Base-by-base conservation (phyloP, 441 rosid species). In the Adansonia grandidieri region DNA sequence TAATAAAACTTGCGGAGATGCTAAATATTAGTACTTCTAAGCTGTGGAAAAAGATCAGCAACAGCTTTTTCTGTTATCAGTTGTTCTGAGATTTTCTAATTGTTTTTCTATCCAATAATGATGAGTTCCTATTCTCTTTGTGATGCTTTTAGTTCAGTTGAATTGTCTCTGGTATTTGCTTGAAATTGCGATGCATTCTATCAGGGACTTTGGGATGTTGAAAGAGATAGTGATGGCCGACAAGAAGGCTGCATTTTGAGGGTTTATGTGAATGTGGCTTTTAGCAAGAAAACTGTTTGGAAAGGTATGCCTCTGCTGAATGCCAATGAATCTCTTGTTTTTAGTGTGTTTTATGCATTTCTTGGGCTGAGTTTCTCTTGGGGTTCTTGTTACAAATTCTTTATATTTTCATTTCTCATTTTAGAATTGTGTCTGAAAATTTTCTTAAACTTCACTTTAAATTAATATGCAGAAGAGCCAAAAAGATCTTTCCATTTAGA, bases 181-280 rank as follows among this genome's bases (percentile, higher is more conserved):
- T 19, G 69, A 40, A 40, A 15, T 40, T 64, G 10, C 70, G 3
- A 11, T 65, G 70, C n/a, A 65, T 65, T 40, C 8, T 77, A 40
- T 68, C 71, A 96, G 99, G 99, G 88, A 50, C 88, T 89, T 47
- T 96, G 98, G 99, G 93, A 94, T 64, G 85, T 93, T 73, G 84
- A 83, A 75, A 87, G 87, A 86, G 91, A 86, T 79, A 81, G 78
- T 60, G 84, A 87, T 78, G 89, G 79, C 77, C 76, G 91, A 19
- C 84, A 85, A 82, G 94, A 91, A 80, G 86, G 96, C 80, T 94
- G 92, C 84, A 79, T 87, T 81, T 75, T 93, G 91, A 85, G 80
- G 73, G 87, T 94, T 71, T 91, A 88, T 81, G 83, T 94, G 68
- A 88, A 89, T 80, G 94, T 94, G 86, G 96, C 92, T 74, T 94